Conservation (phyloP, 305 asterid species). For the Andrographis paniculata region DNA sequence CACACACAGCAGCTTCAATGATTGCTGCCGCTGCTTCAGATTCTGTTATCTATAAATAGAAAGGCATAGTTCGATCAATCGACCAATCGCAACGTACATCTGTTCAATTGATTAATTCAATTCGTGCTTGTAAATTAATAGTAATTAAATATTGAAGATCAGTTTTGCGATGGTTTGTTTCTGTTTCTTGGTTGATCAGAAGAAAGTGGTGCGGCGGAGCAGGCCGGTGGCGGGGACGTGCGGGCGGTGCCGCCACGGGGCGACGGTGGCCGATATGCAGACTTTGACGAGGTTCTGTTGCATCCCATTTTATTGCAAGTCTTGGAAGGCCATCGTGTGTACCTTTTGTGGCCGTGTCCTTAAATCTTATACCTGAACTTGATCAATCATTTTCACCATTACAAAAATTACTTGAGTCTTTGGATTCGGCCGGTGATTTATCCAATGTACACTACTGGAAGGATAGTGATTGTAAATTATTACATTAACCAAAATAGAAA, state of each 20-base stretch:
- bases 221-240: slow-evolving; percentile 79
- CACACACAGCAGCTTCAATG: no score
- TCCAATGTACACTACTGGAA: no score
- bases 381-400: not conserved
- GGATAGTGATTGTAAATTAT: no score
- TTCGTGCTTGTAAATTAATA: no score
- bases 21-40: no score
- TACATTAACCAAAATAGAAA: no score
- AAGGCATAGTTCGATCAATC: no score
- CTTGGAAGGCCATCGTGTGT: slow-evolving; percentile 74
- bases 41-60: no score
- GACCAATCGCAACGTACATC: no score
- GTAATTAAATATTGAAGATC: no score
- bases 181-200: slow-evolving; percentile 83
- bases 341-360: slow-evolving; percentile 58
- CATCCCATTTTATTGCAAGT: slow-evolving; percentile 59
- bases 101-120: no score
- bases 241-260: slow-evolving; percentile 61
- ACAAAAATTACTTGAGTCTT: not conserved
- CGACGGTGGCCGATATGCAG: slow-evolving; percentile 68
- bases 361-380: slow-evolving; percentile 51
- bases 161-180: slow-evolving; percentile 41
- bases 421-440: no score
- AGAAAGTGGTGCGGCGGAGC: slow-evolving; percentile 40
- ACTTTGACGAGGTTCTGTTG: slow-evolving; percentile 71